These are phyloP conservation scores for Diaporthe citri DNA, from an alignment of 2,329 filamentous ascomycete species.

Conservation along the genomic window DNA sequence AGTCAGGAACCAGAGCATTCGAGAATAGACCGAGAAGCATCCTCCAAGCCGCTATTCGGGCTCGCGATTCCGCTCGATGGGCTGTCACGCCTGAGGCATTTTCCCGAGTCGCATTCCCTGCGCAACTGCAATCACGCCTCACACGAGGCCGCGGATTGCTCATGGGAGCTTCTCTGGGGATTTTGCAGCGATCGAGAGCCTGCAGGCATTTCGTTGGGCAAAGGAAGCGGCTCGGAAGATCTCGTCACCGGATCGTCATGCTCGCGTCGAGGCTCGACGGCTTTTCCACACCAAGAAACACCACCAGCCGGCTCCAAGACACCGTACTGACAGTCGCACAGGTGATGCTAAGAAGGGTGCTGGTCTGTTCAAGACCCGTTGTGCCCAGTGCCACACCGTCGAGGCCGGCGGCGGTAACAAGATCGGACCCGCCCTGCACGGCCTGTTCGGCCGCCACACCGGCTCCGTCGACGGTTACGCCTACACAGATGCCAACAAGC, in stretches of 20 bases:
- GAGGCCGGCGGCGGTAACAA: constrained; percentile 94
- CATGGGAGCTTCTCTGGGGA: background rate
- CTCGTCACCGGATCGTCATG: background rate
- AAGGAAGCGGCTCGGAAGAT: background rate
- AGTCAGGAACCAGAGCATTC: no score
- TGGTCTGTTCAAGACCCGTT: constrained; percentile 99
- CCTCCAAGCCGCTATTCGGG: constrained; percentile 40
- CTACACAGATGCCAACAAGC: constrained; percentile 99
- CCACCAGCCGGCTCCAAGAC: background rate
- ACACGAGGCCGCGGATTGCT: background rate
- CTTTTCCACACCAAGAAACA: background rate
- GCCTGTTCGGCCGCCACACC: constrained; percentile 96
- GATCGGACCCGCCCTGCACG: constrained; percentile 96
- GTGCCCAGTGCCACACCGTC: constrained; percentile 98
- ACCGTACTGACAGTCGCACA: constrained; percentile 52
- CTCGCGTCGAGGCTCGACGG: background rate
- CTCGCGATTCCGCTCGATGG: background rate
- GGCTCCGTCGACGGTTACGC: constrained; percentile 92
- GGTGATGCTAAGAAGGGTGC: constrained; percentile 97
- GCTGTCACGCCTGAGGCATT: constrained; percentile 51
- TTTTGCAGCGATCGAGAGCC: background rate
- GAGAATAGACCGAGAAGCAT: constrained; percentile 37
- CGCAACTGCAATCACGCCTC: constrained; percentile 34
- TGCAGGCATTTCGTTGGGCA: background rate
- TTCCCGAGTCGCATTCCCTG: constrained; percentile 43